Evolutionary conservation across 352 stramenopile genomes (phyloP).

Genomic region (Phytophthora sp.): DNA sequence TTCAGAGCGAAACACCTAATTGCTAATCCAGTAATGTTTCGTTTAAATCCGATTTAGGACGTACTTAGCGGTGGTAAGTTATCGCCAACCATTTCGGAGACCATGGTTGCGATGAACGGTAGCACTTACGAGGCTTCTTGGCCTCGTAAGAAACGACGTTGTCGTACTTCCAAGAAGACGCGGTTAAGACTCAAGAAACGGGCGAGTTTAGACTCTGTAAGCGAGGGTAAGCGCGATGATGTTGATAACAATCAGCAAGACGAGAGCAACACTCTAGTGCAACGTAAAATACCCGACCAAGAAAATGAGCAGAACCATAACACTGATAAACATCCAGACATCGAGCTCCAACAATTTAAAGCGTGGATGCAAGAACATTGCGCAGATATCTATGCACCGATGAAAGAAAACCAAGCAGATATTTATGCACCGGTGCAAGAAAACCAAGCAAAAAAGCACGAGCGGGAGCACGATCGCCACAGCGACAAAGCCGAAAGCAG

Average conservation of each 20-base stretch:
- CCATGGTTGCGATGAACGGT: not conserved
- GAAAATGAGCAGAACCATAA: not conserved
- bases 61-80: too few species aligned
- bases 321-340: too few species aligned
- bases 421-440: too few species aligned
- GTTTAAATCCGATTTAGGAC: too few species aligned
- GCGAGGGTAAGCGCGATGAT: not conserved
- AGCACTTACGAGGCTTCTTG: not conserved
- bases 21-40: too few species aligned
- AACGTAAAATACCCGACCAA: not conserved
- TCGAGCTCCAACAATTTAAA: too few species aligned
- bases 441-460: not conserved
- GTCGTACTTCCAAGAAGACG: conserved; percentile 20
- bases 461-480: not conserved
- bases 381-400: too few species aligned
- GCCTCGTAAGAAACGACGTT: conserved; percentile 10
- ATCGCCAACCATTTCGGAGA: conserved; percentile 13
- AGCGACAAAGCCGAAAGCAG: not conserved
- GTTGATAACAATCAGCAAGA: not conserved
- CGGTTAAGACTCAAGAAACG: conserved; percentile 13
- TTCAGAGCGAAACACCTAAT: too few species aligned
- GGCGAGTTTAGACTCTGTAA: conserved; percentile 1
- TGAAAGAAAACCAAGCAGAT: too few species aligned
- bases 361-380: too few species aligned
- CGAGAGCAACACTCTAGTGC: too few species aligned